Evolutionary conservation across 1,284 basidiomycete genomes (phyloP).

Genomic region (Flammula alnicola): DNA sequence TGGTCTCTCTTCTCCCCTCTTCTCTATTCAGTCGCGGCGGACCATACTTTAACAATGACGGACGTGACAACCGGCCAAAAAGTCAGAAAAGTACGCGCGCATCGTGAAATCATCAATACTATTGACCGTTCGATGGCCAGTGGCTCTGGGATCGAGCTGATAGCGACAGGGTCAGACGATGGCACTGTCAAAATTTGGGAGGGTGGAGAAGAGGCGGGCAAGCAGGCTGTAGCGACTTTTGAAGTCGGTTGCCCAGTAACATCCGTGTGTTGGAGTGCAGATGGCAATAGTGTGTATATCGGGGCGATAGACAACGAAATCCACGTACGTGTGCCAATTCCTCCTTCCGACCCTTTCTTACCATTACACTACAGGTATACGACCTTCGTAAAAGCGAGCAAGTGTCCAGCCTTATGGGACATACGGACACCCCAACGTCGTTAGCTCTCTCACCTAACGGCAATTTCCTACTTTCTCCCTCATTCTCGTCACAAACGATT

Average conservation of each 20-base stretch:
- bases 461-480: conserved; percentile 82
- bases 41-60: conserved; percentile 76
- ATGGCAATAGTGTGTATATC: conserved; percentile 86
- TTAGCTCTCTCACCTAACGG: conserved; percentile 88
- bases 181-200: conserved; percentile 91
- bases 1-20: conserved; percentile 76
- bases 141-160: conserved; percentile 80
- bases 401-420: conserved; percentile 77
- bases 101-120: conserved; percentile 87
- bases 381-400: conserved; percentile 84
- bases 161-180: conserved; percentile 88
- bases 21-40: conserved; percentile 84
- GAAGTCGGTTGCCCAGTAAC: conserved; percentile 89
- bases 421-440: conserved; percentile 88
- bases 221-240: conserved; percentile 78
- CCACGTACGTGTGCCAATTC: conserved; percentile 62
- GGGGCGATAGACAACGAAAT: conserved; percentile 93
- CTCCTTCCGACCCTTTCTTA: conserved; percentile 4
- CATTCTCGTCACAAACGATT: conserved; percentile 84
- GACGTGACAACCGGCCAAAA: conserved; percentile 83
- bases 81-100: conserved; percentile 76
- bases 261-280: conserved; percentile 89
- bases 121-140: conserved; percentile 84
- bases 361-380: conserved; percentile 64
- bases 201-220: conserved; percentile 74